These are phyloP conservation scores for Chaetomium olivaceum DNA, from an alignment of 2,329 filamentous ascomycete genomes.

Conservation along the genomic window DNA sequence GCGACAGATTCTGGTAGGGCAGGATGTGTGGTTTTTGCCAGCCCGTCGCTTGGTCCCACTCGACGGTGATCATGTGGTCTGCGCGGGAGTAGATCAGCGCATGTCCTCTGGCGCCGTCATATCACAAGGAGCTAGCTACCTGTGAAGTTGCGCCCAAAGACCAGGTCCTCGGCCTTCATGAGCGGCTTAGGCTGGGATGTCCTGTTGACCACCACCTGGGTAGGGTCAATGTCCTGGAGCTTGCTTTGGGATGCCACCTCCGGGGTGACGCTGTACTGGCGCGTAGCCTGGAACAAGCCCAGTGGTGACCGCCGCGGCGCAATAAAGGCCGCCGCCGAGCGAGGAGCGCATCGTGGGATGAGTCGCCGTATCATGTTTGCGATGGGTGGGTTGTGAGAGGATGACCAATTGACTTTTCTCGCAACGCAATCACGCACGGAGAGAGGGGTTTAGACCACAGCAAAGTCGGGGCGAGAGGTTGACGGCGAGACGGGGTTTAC, in stretches of 20 bases:
- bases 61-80: conserved; percentile 97
- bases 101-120: neutral
- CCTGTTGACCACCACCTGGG: conserved; percentile 71
- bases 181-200: conserved; percentile 75
- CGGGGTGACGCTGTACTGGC: conserved; percentile 56
- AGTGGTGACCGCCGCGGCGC: conserved; percentile 37
- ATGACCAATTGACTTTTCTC: neutral
- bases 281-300: conserved; percentile 40
- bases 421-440: neutral
- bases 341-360: conserved; percentile 38
- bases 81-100: conserved; percentile 21
- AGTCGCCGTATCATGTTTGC: conserved; percentile 44
- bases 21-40: conserved; percentile 66
- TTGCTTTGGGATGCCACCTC: conserved; percentile 51
- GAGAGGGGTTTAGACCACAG: neutral
- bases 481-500: neutral
- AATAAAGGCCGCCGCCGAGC: conserved; percentile 33
- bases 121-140: conserved; percentile 50
- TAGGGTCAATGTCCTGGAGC: conserved; percentile 71
- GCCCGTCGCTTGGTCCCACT: conserved; percentile 80
- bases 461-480: neutral
- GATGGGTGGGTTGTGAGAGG: neutral
- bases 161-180: conserved; percentile 73
- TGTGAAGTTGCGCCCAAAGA: conserved; percentile 91
- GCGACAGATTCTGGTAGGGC: conserved; percentile 94